phyloP scores from a whole-genome alignment of 2,329 filamentous ascomycete genomes.

The Colletotrichum tabaci region DNA sequence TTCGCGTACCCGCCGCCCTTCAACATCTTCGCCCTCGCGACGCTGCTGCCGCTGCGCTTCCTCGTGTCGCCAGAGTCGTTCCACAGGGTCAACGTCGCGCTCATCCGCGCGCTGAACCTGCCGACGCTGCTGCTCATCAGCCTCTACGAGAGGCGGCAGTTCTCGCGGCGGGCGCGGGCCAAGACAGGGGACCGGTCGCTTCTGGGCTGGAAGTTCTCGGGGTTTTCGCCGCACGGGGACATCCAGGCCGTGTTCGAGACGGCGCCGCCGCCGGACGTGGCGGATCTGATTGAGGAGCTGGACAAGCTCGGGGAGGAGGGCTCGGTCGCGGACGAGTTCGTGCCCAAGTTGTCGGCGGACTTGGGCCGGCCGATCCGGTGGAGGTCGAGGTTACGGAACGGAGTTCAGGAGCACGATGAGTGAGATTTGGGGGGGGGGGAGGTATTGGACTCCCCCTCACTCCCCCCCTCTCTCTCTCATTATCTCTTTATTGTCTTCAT shows the following conservation, averaged over 20 bases:
- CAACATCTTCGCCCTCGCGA: conserved; percentile 75
- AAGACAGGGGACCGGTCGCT: conserved; percentile 4
- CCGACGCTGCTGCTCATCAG: conserved; percentile 74
- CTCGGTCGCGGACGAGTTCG: conserved; percentile 5
- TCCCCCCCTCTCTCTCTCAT: too few species aligned
- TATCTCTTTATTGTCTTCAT: neutral
- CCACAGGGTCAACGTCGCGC: conserved; percentile 79
- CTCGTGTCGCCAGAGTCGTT: conserved; percentile 74
- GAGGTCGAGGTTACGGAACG: conserved; percentile 18
- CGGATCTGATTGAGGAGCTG: conserved; percentile 50
- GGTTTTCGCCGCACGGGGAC: conserved; percentile 70
- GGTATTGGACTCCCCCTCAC: too few species aligned
- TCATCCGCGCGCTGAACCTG: conserved; percentile 74
- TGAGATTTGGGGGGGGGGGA: neutral
- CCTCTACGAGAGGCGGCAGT: conserved; percentile 71
- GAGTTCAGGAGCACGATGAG: conserved; percentile 31
- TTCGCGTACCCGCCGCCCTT: conserved; percentile 80
- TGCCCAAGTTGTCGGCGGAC: conserved; percentile 11
- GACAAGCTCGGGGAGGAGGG: conserved; percentile 29
- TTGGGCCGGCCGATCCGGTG: conserved; percentile 3
- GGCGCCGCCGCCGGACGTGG: conserved; percentile 64
- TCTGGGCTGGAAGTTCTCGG: conserved; percentile 46
- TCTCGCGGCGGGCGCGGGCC: conserved; percentile 60
- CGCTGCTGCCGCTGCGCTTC: conserved; percentile 77
- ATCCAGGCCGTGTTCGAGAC: conserved; percentile 73